A percentile compares a stretch with the other conserved stretches of the same genome.
Conservation (phyloP, 257 asterid species). For the Petrea volubilis region DNA sequence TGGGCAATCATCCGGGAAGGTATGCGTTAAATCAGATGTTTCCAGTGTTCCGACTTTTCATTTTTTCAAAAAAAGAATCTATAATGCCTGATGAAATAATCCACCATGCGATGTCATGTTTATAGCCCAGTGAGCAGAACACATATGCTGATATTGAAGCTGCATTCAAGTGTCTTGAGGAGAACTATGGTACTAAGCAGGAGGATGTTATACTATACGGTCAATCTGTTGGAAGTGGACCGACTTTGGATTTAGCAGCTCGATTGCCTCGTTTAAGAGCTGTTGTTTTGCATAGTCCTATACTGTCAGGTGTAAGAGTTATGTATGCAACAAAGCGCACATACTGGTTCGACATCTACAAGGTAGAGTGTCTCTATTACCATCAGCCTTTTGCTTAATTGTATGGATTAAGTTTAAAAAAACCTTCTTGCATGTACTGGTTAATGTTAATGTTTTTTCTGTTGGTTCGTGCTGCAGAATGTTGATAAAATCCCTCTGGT, state of each 20-base stretch:
- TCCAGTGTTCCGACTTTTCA: background rate
- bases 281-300: slow-evolving; percentile 65
- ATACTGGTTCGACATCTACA: slow-evolving; percentile 70
- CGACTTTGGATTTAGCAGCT: slow-evolving; percentile 57
- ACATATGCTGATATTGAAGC: slow-evolving; percentile 70
- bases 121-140: slow-evolving; percentile 67
- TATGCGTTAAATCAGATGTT: slow-evolving; percentile 21
- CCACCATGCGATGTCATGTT: slow-evolving; percentile 7
- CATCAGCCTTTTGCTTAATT: background rate
- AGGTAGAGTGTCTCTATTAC: slow-evolving; percentile 32
- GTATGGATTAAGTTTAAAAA: background rate
- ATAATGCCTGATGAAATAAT: background rate
- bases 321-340: slow-evolving; percentile 60
- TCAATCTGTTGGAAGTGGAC: slow-evolving; percentile 72
- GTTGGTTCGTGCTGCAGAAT: slow-evolving; percentile 58
- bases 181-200: slow-evolving; percentile 63
- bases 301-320: slow-evolving; percentile 63
- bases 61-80: background rate
- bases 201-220: slow-evolving; percentile 61
- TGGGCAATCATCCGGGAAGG: slow-evolving; percentile 97
- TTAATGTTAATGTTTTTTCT: slow-evolving; percentile 11
- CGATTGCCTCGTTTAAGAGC: slow-evolving; percentile 56
- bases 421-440: background rate
- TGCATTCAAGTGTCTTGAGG: slow-evolving; percentile 65
- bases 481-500: slow-evolving; percentile 57